These are phyloP conservation scores for Suhomyces bokatorum DNA, from an alignment of 1,139 yeast species.

Conservation along the genomic window DNA sequence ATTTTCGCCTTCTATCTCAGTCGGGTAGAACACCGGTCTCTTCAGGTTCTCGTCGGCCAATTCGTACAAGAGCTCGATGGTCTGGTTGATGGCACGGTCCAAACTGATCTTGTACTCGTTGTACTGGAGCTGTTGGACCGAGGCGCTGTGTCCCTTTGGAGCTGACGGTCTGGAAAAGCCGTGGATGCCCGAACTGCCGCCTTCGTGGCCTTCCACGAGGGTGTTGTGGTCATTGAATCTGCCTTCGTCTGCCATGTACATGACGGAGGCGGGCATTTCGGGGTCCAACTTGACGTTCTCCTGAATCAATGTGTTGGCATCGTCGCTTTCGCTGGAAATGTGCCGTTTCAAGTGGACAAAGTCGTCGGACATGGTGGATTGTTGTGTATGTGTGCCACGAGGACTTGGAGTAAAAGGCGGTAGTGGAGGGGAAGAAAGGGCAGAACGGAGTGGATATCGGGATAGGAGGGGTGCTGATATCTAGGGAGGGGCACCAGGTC, in stretches of 20 bases:
- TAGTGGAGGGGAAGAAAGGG: neutral
- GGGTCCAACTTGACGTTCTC: slow-evolving; percentile 8
- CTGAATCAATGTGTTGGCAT: slow-evolving; percentile 10
- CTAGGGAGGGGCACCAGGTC: neutral
- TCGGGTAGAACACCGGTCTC: slow-evolving; percentile 70
- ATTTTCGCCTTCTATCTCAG: slow-evolving; percentile 31
- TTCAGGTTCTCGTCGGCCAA: slow-evolving; percentile 55
- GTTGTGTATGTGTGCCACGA: neutral
- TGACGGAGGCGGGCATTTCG: slow-evolving; percentile 30
- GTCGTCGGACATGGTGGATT: slow-evolving; percentile 10
- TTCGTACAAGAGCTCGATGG: slow-evolving; percentile 54
- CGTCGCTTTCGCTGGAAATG: slow-evolving; percentile 9
- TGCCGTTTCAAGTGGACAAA: slow-evolving; percentile 12
- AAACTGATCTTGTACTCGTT: slow-evolving; percentile 65
- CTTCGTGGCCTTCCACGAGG: slow-evolving; percentile 30
- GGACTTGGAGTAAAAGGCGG: neutral
- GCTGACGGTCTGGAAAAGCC: slow-evolving; percentile 2
- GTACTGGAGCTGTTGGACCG: slow-evolving; percentile 66
- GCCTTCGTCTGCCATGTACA: slow-evolving; percentile 37
- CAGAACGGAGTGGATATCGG: neutral
- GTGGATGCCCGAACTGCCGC: slow-evolving; percentile 12
- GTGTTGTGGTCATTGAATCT: slow-evolving; percentile 30
- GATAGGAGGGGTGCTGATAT: neutral
- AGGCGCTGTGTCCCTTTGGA: slow-evolving; percentile 36
- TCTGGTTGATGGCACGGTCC: slow-evolving; percentile 61